Conservation (phyloP, 192 early-diverging fungal genomes). For the Coemansia sp. region DNA sequence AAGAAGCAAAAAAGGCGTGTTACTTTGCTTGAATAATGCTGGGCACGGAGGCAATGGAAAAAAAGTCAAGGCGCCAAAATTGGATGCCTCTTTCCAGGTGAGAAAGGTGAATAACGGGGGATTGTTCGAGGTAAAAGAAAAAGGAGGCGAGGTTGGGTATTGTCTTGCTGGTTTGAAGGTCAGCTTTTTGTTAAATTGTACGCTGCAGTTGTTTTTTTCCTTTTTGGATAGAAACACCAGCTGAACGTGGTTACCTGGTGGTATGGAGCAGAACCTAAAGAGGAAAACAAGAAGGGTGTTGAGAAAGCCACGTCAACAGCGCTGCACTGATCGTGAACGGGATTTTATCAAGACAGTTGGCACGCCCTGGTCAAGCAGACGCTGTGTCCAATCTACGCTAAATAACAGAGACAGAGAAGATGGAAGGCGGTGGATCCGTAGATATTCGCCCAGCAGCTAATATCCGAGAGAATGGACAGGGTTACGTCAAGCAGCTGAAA, state of each 20-base stretch:
- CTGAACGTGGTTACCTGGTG: neutral
- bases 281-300: neutral
- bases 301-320: neutral
- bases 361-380: neutral
- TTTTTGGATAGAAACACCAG: neutral
- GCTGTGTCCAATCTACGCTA: constrained; percentile 1
- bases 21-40: neutral
- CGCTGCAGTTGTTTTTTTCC: neutral
- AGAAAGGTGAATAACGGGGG: neutral
- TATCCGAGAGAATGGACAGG: neutral
- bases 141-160: neutral
- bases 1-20: neutral
- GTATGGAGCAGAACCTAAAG: neutral
- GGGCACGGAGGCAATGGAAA: neutral
- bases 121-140: neutral
- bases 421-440: no score
- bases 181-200: constrained; percentile 1
- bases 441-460: no score
- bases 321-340: neutral
- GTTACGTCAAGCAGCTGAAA: neutral
- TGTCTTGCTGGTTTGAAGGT: neutral
- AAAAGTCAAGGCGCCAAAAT: constrained; percentile 1
- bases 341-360: neutral
- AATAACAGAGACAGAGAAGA: neutral
- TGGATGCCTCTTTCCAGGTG: neutral